Base-by-base conservation (phyloP, 2,329 filamentous ascomycete species). In the Scedosporium boydii region DNA sequence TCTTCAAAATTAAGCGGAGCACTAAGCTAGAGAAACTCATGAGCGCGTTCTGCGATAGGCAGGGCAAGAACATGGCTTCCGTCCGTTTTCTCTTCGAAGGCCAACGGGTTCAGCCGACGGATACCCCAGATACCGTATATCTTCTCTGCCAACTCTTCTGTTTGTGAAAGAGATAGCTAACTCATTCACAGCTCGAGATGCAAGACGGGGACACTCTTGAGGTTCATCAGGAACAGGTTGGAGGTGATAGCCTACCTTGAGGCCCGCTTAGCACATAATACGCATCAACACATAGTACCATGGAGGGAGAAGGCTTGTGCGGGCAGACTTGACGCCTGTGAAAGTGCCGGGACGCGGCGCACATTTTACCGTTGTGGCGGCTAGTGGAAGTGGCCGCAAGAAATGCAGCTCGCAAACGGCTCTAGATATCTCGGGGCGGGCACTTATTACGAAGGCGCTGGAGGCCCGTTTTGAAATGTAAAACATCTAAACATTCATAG, bases 1-100 rank as follows among this genome's bases (percentile, higher is more conserved):
- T 98, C 77, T 99, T 99, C 82, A 99, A 99, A 82, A 99, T 99
- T 80, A 99, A 99, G 87, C 86, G 93, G 44, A 92, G 89, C 23
- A 99, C 95, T 1, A 90, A 92, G 74, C 85, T 99, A 1, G 95
- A 96, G 79, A 99, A 99, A 81, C 82, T 99, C 62, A 99, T 99
- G 95, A 89, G 91, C 65, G 95, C 95, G 21, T 99, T 98, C 76
- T 99, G 95, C 76, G 93, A 98, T 68, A 86, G 95, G 26, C 93
- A 97, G 74, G 95, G 95, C 69, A 98, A 98, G 81, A 86, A 88
- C 41, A 79, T 87, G 6, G 85, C 81, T 41, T 93, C 90, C 4
- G 93, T 98, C 57, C 88, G 95, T 34, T 99, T 99, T 76, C 81
- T 99, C 1, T 98, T 98, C 70, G 95, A 99, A 69, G 95, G 95